Evolutionary conservation across 805 yeast genomes (phyloP), one percentile per base, ranked within the genome.

Genomic region (Blastobotrys mokoenaii): DNA sequence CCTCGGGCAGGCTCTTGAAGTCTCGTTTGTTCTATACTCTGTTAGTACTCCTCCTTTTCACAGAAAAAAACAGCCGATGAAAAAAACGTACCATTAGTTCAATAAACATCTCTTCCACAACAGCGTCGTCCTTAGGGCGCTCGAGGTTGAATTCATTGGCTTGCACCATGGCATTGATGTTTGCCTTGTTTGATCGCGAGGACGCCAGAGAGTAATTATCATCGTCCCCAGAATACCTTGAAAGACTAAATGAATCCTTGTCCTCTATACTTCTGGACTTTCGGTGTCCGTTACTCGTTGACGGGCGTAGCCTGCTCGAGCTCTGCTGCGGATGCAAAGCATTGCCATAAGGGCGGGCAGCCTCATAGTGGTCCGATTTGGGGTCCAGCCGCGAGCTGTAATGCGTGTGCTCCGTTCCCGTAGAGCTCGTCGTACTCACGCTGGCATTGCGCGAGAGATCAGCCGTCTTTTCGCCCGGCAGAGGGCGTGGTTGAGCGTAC

Each of bases 61-160:
- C 34, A 4, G 8, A 22, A 5, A 22, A 22, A 22, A 22, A 22
- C 27, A 22, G n/a, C n/a, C n/a, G n/a, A n/a, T n/a, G n/a, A n/a
- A n/a, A n/a, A 11, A 11, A 8, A 34, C 56, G 11, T 41, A 51
- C 80, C 90, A 89, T 83, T 49, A 89, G 74, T 47, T 82, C 88
- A 44, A 77, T 73, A 60, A 86, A 88, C 77, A 84, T 69, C 46
- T 72, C 68, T 54, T 86, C 90, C 15, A 89, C 77, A 50, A 79
- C 86, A 50, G 70, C 66, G 9, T 72, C 77, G 52, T 82, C 77
- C 6, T 66, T 62, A 0, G 96, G 96, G 56, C 75, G 81, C 44
- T 84, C 89, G 41, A 84, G 62, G 37, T 58, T 62, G 49, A 72
- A 68, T 36, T 72, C 65, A 33, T 40, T 31, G 3, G 43, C 37